phyloP scores from a whole-genome alignment of 345 rosid species.

The Psidium friedrichsthalianum region DNA sequence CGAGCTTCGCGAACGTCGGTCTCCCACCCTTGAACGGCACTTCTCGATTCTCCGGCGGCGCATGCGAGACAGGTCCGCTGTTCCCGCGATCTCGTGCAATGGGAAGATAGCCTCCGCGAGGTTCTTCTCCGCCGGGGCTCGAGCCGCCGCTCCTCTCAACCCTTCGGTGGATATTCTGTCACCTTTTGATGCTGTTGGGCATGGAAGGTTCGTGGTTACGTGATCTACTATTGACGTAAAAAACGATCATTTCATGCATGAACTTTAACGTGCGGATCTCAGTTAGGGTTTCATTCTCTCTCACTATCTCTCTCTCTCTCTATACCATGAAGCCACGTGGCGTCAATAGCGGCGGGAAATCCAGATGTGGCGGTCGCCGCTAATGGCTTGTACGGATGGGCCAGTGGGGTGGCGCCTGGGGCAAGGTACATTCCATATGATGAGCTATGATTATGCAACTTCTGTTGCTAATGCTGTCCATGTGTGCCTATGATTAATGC shows the following conservation, averaged over 20 bases:
- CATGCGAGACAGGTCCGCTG: slow-evolving; percentile 56
- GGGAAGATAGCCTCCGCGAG: slow-evolving; percentile 72
- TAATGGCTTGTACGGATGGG: slow-evolving; percentile 60
- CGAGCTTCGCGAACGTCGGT: slow-evolving; percentile 46
- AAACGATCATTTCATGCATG: background rate
- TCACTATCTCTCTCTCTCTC: background rate
- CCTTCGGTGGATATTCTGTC: slow-evolving; percentile 66
- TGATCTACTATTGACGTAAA: background rate
- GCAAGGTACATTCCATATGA: slow-evolving; percentile 38
- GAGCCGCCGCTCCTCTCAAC: slow-evolving; percentile 37
- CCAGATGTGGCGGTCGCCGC: slow-evolving; percentile 60
- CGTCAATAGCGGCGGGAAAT: slow-evolving; percentile 79
- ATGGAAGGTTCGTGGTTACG: slow-evolving; percentile 50
- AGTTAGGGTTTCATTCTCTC: background rate
- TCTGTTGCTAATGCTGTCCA: background rate
- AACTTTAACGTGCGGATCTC: background rate
- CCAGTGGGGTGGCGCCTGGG: slow-evolving; percentile 84
- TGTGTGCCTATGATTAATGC: background rate
- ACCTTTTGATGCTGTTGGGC: slow-evolving; percentile 68
- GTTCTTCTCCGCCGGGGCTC: slow-evolving; percentile 84
- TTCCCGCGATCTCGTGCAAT: slow-evolving; percentile 51
- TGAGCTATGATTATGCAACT: background rate
- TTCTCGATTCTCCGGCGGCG: slow-evolving; percentile 51
- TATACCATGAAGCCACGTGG: slow-evolving; percentile 49
- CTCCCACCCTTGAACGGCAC: background rate